A percentile compares a stretch with the other conserved stretches of the same genome.
These are phyloP conservation scores for Zygoascus hellenicus DNA, from an alignment of 1,139 yeast genomes.

Conservation along the genomic window DNA sequence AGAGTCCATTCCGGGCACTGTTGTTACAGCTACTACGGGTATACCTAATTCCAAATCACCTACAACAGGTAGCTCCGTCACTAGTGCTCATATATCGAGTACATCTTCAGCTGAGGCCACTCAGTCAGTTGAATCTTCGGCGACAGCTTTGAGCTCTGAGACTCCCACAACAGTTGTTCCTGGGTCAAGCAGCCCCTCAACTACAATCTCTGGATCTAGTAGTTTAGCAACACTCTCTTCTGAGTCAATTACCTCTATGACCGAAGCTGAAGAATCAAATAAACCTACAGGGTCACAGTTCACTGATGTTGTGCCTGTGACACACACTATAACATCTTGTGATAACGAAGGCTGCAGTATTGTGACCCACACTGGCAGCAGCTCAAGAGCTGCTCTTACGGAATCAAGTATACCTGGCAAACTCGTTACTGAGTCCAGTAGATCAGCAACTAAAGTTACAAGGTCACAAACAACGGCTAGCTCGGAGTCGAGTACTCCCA, in stretches of 20 bases:
- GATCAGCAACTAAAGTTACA: background rate
- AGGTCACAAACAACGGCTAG: background rate
- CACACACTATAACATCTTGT: background rate
- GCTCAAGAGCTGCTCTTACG: background rate
- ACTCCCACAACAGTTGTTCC: slow-evolving; percentile 5
- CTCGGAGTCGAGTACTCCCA: background rate
- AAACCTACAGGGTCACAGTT: too few relatives aligned
- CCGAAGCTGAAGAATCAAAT: too few relatives aligned
- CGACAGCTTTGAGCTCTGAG: background rate
- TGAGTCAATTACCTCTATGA: too few relatives aligned
- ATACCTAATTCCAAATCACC: background rate
- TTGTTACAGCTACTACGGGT: too few relatives aligned
- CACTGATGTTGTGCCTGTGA: background rate
- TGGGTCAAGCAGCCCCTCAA: background rate
- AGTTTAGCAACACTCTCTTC: too few relatives aligned
- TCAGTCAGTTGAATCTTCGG: background rate
- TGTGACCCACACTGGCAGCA: background rate
- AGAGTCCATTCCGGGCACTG: background rate
- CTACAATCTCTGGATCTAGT: too few relatives aligned
- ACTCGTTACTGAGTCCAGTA: background rate
- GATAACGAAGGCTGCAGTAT: background rate
- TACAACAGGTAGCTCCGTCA: background rate
- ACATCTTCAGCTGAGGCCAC: background rate
- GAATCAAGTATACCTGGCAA: background rate
- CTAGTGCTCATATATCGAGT: slow-evolving; percentile 1